Base-by-base conservation (phyloP, 768 basidiomycete genomes). In the Trametopsis cervina region DNA sequence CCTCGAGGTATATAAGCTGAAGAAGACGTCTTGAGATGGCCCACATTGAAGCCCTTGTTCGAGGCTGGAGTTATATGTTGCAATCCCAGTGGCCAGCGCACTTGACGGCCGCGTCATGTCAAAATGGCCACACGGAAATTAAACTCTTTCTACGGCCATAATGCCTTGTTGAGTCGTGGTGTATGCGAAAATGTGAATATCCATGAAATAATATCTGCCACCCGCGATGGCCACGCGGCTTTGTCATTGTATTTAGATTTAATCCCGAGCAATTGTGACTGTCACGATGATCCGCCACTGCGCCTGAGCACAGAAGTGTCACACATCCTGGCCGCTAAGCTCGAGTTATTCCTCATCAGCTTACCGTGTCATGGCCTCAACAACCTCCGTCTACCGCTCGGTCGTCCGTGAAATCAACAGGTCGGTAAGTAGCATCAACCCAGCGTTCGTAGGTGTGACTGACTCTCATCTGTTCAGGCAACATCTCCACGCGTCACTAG, bases 321-420 rank as follows among this genome's bases (percentile, higher is more conserved):
- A 33, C 29, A 33, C 29, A 33, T 7, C 29, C 15, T n/a, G n/a
- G n/a, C n/a, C n/a, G n/a, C n/a, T n/a, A n/a, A n/a, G n/a, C n/a
- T n/a, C n/a, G n/a, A n/a, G n/a, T n/a, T n/a, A n/a, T n/a, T n/a
- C n/a, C n/a, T n/a, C n/a, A n/a, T n/a, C n/a, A n/a, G n/a, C n/a
- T 17, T 18, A 25, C 15, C n/a, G 43, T 25, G 26, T 24, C 43
- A 47, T 47, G 46, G 24, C 46, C 20, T 47, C 36, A 9, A 15
- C 36, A 7, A 39, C 35, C 11, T 54, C 58, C 22, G 60, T 69
- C 4, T 83, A 81, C 52, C 75, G 81, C 17, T 61, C 69, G 9
- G 66, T 81, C 35, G 66, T 83, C 45, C 69, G 76, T 22, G 80
- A 82, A 57, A 59, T 83, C 46, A 70, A 70, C 51, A 74, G 41